Base-by-base conservation (phyloP, 2,329 filamentous ascomycete species). In the Elsinoe fawcettii region DNA sequence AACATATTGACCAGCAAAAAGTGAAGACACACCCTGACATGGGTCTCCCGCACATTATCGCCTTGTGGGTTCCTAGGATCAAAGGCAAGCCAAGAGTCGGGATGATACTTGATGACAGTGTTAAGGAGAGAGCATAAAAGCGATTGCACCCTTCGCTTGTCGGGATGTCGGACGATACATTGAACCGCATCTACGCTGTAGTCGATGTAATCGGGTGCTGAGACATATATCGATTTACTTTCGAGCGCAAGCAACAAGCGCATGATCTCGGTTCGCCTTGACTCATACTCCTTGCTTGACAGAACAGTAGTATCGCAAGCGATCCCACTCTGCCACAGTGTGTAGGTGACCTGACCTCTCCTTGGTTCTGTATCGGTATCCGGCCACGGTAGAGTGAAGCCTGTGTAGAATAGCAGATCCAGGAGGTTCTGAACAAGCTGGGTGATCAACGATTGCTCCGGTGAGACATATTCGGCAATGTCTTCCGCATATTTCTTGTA, bases 301-400 rank as follows among this genome's bases (percentile, higher is more conserved):
- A 86, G 86, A 64, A 95, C 84, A 4, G 90, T 83, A 14, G 87
- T 88, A 70, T 96, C 95, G 76, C 92, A 97, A 12, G 93, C 93
- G 27, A 99, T 92, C 49, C 93, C 93, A 67, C 89, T 97, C 74
- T 96, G 90, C 93, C 93, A 99, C 69, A 99, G 97, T 56, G 90
- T 87, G 72, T 93, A 96, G 6, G 86, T 87, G 57, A 96, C 87
- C 70, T 93, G 79, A 41, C 87, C 81, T 58, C 79, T 82, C 14
- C 51, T 49, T 34, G 51, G 56, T 12, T 60, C 54, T 27, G 55
- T 56, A 14, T 61, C 58, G 34, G 44, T n/a, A 6, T 56, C 54
- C 22, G 54, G 36, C 54, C 54, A 56, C 8, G 92, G 88, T 14
- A 96, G 80, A 0, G 92, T 96, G 66, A 99, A 87, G 57, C 90